phyloP scores from a whole-genome alignment of 257 asterid genomes.

The Scutellaria barbata region DNA sequence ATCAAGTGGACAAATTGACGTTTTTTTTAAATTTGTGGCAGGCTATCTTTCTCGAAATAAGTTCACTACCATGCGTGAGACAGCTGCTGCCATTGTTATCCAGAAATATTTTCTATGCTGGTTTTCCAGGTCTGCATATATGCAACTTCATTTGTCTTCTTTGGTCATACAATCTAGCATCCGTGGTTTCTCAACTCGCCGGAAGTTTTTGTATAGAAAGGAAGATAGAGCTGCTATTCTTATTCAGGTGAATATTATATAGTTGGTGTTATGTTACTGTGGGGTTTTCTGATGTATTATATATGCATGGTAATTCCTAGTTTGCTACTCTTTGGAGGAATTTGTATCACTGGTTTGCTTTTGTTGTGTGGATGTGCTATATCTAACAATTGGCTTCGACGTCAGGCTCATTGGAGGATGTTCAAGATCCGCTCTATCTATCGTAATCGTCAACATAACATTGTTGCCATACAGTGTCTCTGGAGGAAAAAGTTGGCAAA shows the following conservation, averaged over 20 bases:
- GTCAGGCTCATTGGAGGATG: constrained; percentile 92
- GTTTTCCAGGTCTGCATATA: constrained; percentile 62
- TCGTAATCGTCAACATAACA: constrained; percentile 73
- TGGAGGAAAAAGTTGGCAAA: constrained; percentile 95
- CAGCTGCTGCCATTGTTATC: constrained; percentile 67
- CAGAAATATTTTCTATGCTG: constrained; percentile 73
- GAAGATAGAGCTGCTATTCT: constrained; percentile 78
- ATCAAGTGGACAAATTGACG: constrained; percentile 18
- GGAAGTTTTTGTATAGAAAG: constrained; percentile 56
- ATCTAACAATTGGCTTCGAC: constrained; percentile 33
- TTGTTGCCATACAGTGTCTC: constrained; percentile 86
- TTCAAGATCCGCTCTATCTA: constrained; percentile 70
- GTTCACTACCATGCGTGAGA: constrained; percentile 58
- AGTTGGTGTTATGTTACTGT: constrained; percentile 28
- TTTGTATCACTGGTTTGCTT: constrained; percentile 3
- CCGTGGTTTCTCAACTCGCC: constrained; percentile 79
- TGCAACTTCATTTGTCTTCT: constrained; percentile 63
- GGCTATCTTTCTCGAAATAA: constrained; percentile 70
- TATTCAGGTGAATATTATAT: constrained; percentile 69
- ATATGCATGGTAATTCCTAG: constrained; percentile 21
- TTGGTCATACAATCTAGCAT: constrained; percentile 66
- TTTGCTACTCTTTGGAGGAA: neutral
- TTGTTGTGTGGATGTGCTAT: constrained; percentile 18
- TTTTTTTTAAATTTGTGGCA: constrained; percentile 42
- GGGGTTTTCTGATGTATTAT: constrained; percentile 7